Base-by-base conservation (phyloP, 805 yeast species). In the Barnettozyma wickerhamii region DNA sequence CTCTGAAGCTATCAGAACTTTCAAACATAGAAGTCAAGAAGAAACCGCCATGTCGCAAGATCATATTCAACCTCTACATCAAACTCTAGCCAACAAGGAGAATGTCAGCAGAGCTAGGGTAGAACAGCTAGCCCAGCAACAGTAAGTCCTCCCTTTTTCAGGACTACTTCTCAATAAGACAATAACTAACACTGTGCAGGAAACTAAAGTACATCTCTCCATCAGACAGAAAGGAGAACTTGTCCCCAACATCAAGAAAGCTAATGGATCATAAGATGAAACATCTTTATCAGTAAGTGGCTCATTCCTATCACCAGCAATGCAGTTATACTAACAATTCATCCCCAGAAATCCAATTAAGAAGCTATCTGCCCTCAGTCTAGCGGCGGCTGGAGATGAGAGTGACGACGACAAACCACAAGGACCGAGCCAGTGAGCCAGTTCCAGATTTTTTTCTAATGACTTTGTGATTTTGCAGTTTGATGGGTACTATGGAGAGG, bases 211-310 rank as follows among this genome's bases (percentile, higher is more conserved):
- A 56, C 32, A 52, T 56, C 15, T 56, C 61, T 6, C 61, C 61
- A 19, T 55, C 59, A 2, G 61, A 56, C 30, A 49, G 47, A 33
- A 49, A 44, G 10, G 61, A 56, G 43, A 56, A 55, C 42, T 26
- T 56, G 37, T 55, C 60, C 1, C 61, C 61, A 38, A 55, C 59
- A 7, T 55, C 60, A 4, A 56, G 53, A 46, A 56, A 56, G 37
- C 41, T 56, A 20, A 43, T 54, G 47, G 47, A 50, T 27, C 61
- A 56, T 40, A 56, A 55, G 39, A 35, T 54, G 50, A 58, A 51
- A 29, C 51, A 50, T 31, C 28, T 54, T 19, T 47, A 52, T 27
- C 44, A 49, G 61, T 56, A 43, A 37, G 59, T 52, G 12, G 2
- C 12, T 18, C 6, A 13, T 17, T 5, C 12, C 5, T 13, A 6